Conservation (phyloP, 2,329 filamentous ascomycete species). For the Aspergillus pseudoterreus region DNA sequence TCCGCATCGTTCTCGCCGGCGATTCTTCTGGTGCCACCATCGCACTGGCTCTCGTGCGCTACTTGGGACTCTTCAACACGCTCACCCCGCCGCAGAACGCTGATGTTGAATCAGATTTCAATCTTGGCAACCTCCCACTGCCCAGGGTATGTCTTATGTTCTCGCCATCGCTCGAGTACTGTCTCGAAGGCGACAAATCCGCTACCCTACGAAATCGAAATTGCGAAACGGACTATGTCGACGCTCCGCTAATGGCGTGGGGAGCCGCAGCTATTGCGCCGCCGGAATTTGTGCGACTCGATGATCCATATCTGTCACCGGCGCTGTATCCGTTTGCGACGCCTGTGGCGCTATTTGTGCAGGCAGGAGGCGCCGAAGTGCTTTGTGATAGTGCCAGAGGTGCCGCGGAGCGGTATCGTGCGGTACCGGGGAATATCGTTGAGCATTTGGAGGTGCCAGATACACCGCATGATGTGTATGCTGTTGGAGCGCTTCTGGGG, state of each 20-base stretch:
- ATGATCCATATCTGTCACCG: slow-evolving; percentile 15
- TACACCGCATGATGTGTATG: slow-evolving; percentile 17
- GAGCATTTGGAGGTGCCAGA: slow-evolving; percentile 11
- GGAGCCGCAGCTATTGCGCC: slow-evolving; percentile 12
- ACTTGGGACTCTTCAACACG: slow-evolving; percentile 7
- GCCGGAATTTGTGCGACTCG: slow-evolving; percentile 8
- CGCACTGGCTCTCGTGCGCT: slow-evolving; percentile 17
- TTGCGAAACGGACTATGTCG: slow-evolving; percentile 10
- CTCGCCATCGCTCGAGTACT: not conserved
- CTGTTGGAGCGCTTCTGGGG: slow-evolving; percentile 10
- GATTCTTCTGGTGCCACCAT: slow-evolving; percentile 21
- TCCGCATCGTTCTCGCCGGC: slow-evolving; percentile 18
- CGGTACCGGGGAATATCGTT: slow-evolving; percentile 2
- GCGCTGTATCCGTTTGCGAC: slow-evolving; percentile 15
- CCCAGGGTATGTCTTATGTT: slow-evolving; percentile 3
- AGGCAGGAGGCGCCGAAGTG: slow-evolving; percentile 12
- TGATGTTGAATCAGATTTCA: slow-evolving; percentile 16
- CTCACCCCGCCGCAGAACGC: slow-evolving; percentile 8
- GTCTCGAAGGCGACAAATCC: no score
- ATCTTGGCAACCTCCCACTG: slow-evolving; percentile 8
- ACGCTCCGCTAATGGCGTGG: slow-evolving; percentile 14
- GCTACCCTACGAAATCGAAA: slow-evolving; percentile 5
- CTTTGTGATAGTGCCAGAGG: slow-evolving; percentile 10
- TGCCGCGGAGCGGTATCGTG: no score
- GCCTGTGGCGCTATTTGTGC: slow-evolving; percentile 13